A percentile compares a stretch with the other conserved stretches of the same genome.
phyloP scores from a whole-genome alignment of 192 early-diverging fungal species.

The Piromyces sp. region DNA sequence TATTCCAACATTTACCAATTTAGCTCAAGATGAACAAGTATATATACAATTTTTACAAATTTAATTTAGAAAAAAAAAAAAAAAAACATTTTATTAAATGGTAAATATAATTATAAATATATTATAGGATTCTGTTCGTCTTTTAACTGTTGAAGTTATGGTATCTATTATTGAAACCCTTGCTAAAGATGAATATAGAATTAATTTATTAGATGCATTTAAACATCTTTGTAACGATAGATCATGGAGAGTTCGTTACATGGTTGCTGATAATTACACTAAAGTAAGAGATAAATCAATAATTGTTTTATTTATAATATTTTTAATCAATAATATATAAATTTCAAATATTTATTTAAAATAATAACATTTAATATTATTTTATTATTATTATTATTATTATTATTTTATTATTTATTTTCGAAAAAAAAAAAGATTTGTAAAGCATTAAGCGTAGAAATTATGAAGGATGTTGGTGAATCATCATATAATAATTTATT shows the following conservation, averaged over 20 bases:
- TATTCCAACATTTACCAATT: conserved; percentile 69
- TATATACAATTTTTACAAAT: no score
- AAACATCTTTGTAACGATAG: conserved; percentile 71
- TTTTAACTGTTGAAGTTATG: conserved; percentile 82
- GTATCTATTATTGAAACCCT: conserved; percentile 74
- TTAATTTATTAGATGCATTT: conserved; percentile 51
- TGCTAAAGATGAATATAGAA: conserved; percentile 57
- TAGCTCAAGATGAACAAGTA: conserved; percentile 54
- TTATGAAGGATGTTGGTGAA: conserved; percentile 71
- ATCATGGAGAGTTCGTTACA: conserved; percentile 96
- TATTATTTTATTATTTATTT: no score
- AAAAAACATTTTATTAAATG: no score
- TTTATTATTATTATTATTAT: no score
- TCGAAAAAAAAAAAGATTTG: conserved; percentile 46
- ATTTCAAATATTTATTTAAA: no score
- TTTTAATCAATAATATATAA: no score
- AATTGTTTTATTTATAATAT: not conserved
- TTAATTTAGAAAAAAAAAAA: no score
- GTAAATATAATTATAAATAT: no score
- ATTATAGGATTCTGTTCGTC: conserved; percentile 94
- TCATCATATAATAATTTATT: conserved; percentile 67
- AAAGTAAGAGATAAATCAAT: conserved; percentile 13
- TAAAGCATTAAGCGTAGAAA: conserved; percentile 56
- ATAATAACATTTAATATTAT: no score
- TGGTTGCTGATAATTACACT: conserved; percentile 97